Base-by-base conservation (phyloP, 2,329 filamentous ascomycete species). In the Phialophora tarda region DNA sequence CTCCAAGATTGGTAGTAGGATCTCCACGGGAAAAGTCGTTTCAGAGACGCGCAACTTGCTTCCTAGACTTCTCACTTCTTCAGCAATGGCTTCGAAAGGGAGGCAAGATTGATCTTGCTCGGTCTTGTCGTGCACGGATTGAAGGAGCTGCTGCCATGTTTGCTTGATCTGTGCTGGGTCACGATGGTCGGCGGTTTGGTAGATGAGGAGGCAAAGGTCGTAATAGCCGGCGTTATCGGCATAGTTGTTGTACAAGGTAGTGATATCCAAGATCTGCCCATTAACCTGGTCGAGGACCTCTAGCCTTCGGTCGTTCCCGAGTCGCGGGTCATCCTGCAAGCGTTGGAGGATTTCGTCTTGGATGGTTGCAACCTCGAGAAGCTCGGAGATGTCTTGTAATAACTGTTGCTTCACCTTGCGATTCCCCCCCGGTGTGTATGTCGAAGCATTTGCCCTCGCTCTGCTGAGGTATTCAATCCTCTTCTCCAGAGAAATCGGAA, bases 191-290 rank as follows among this genome's bases (percentile, higher is more conserved):
- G 94, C 94, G 0, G 90, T 87, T 77, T 96, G 90, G 82, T 93
- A 98, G 74, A 99, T 97, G 66, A 94, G 84, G 8, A 99, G 86
- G 76, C 92, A 97, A 59, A 99, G 86, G 76, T 98, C 95, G 79
- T 93, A 94, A 83, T 99, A 99, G 58, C 88, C 90, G 1, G 92
- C 95, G 74, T 92, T 89, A 75, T 97, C 93, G 63, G 93, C 92
- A 74, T 93, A 99, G 69, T 88, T 83, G 76, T 98, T 96, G 81
- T 92, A 99, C n/a, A 99, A 87, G 88, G 89, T 87, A 69, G 89
- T 91, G 41, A 98, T 82, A 65, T 87, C 84, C 72, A 91, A 84
- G 57, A 98, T 90, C 56, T 87, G 85, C n/a, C 91, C 91, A 76
- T 96, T 89, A 44, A 97, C 85, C 34, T 86, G 84, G 53, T 83